Conservation (phyloP, 1,284 basidiomycete genomes). For the Ustilago crameri region DNA sequence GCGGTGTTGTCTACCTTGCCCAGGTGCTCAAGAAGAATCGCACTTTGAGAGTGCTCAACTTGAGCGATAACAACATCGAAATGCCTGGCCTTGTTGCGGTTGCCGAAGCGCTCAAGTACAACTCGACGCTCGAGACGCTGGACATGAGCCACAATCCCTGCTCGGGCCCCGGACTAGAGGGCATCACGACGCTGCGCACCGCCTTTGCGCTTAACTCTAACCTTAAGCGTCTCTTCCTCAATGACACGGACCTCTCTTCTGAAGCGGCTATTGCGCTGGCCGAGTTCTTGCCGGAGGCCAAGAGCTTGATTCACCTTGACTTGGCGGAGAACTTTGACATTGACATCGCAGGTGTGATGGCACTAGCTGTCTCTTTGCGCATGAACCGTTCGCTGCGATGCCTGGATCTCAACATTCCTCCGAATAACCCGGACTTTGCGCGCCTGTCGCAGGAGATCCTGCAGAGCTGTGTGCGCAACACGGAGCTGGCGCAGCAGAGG, state of each 20-base stretch:
- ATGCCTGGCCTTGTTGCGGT: conserved; percentile 81
- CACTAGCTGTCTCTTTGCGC: conserved; percentile 84
- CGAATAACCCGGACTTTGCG: conserved; percentile 88
- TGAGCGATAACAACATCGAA: conserved; percentile 93
- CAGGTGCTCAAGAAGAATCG: conserved; percentile 95
- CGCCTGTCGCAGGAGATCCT: conserved; percentile 71
- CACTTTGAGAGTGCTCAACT: conserved; percentile 90
- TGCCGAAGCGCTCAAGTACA: conserved; percentile 95
- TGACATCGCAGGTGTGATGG: conserved; percentile 91
- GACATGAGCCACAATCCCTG: conserved; percentile 94
- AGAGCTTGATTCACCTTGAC: conserved; percentile 82
- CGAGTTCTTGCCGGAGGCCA: conserved; percentile 92
- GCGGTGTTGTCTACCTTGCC: conserved; percentile 86
- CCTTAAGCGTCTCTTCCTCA: conserved; percentile 90
- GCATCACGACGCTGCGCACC: conserved; percentile 74
- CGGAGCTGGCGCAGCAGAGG: conserved; percentile 51
- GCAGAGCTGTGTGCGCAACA: conserved; percentile 79
- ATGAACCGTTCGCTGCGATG: conserved; percentile 86
- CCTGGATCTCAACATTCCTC: conserved; percentile 88
- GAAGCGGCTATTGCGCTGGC: conserved; percentile 92
- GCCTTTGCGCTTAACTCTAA: conserved; percentile 93
- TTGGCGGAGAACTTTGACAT: conserved; percentile 71
- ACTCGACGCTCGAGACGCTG: conserved; percentile 89
- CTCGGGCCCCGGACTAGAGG: conserved; percentile 84
- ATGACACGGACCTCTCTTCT: conserved; percentile 82